Evolutionary conservation across 495 filamentous ascomycete genomes (phyloP).

Genomic region (Penicillium tannophilum): DNA sequence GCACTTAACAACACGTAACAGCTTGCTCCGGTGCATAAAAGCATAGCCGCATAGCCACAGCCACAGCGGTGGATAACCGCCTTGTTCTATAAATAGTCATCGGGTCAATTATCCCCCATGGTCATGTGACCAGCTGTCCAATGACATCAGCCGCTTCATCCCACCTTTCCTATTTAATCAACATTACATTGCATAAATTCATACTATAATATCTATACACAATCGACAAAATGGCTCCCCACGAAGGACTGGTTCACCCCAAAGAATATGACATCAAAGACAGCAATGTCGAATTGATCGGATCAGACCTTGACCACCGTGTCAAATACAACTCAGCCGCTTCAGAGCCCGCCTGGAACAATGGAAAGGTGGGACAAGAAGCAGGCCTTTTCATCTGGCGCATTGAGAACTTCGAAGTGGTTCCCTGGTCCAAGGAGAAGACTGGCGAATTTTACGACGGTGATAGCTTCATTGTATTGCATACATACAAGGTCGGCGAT

Average conservation of each 20-base stretch:
- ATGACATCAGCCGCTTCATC: conserved; percentile 5
- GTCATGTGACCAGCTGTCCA: not conserved
- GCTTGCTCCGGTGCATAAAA: too few species aligned
- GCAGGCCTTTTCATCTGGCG: conserved; percentile 60
- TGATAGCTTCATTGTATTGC: conserved; percentile 64
- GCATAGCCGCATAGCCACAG: too few species aligned
- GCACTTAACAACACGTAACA: too few species aligned
- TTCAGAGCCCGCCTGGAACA: conserved; percentile 64
- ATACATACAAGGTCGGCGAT: conserved; percentile 53
- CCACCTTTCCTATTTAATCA: conserved; percentile 1
- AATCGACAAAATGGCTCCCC: conserved; percentile 51
- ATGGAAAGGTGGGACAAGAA: conserved; percentile 46
- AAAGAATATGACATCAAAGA: conserved; percentile 64
- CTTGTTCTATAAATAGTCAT: not conserved
- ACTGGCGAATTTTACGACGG: conserved; percentile 62
- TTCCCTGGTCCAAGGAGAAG: conserved; percentile 56
- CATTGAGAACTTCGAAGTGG: conserved; percentile 62
- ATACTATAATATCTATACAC: not conserved
- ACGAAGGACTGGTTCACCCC: conserved; percentile 56
- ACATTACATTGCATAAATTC: conserved; percentile 1
- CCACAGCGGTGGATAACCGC: too few species aligned
- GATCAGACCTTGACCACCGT: conserved; percentile 59
- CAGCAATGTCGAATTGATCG: conserved; percentile 64
- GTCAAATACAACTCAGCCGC: conserved; percentile 63
- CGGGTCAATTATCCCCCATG: not conserved